phyloP scores from a whole-genome alignment of 176 grass and related monocot genomes.

The Eleusine indica region DNA sequence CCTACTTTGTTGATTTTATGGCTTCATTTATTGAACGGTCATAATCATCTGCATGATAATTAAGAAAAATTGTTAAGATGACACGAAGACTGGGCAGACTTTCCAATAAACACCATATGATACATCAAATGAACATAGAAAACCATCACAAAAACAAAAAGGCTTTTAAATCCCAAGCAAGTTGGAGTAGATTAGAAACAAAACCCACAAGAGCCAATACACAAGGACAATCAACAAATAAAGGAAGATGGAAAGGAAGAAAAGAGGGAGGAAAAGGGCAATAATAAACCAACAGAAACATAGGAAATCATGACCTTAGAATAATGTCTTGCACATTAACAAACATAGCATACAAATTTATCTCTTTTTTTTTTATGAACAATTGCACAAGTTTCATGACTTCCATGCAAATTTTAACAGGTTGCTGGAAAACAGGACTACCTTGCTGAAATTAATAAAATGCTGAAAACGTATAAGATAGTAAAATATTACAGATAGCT shows the following conservation, averaged over 20 bases:
- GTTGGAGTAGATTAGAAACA: too few relatives aligned
- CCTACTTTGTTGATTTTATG: conserved; percentile 92
- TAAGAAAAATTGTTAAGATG: conserved; percentile 35
- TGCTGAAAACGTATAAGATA: background rate
- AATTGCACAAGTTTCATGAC: background rate
- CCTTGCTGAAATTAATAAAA: conserved; percentile 35
- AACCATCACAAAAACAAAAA: too few relatives aligned
- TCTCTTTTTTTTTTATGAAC: background rate
- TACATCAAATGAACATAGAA: conserved; percentile 15
- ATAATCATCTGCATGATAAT: conserved; percentile 88
- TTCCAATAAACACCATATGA: conserved; percentile 15
- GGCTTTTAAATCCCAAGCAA: too few relatives aligned
- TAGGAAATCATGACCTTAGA: too few relatives aligned
- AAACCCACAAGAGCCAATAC: too few relatives aligned
- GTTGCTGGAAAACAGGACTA: conserved; percentile 3
- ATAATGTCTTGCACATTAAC: background rate
- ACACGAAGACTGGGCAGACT: background rate
- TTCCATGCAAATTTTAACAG: conserved; percentile 15
- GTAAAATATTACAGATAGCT: conserved; percentile 8
- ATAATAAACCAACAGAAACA: too few relatives aligned
- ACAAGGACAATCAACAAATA: too few relatives aligned
- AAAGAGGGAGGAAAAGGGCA: too few relatives aligned
- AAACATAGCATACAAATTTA: conserved; percentile 14
- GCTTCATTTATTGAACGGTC: conserved; percentile 97
- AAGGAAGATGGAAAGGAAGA: too few relatives aligned